These are phyloP conservation scores for Xylariaceae sp. DNA, from an alignment of 2,329 filamentous ascomycete species.

Conservation along the genomic window DNA sequence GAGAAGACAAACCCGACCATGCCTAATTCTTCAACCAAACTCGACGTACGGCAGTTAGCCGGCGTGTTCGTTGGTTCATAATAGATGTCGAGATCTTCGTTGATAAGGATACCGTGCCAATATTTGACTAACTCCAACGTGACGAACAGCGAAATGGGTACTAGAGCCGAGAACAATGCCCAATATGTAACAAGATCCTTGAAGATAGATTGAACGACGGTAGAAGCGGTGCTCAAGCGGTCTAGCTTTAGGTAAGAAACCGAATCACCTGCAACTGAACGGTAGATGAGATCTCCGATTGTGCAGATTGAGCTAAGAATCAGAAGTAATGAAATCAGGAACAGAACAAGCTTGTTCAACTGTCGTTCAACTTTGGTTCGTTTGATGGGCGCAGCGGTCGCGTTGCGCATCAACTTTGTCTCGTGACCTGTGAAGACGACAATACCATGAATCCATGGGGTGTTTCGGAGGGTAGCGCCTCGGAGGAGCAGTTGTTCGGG, in stretches of 20 bases:
- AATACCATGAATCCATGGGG: slow-evolving; percentile 91
- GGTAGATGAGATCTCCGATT: slow-evolving; percentile 79
- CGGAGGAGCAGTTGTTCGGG: slow-evolving; percentile 90
- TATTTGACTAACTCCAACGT: slow-evolving; percentile 98
- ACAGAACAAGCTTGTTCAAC: slow-evolving; percentile 88
- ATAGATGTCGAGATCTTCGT: slow-evolving; percentile 96
- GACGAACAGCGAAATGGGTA: slow-evolving; percentile 96
- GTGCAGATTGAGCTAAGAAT: slow-evolving; percentile 84
- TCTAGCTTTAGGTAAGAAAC: slow-evolving; percentile 70
- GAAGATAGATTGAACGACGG: slow-evolving; percentile 73
- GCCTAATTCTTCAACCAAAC: slow-evolving; percentile 90
- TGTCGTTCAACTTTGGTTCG: slow-evolving; percentile 91
- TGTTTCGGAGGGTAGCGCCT: slow-evolving; percentile 91
- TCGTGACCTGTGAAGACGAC: slow-evolving; percentile 98
- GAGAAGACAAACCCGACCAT: slow-evolving; percentile 99
- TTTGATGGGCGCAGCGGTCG: slow-evolving; percentile 95
- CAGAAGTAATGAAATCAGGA: slow-evolving; percentile 80
- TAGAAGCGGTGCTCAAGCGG: slow-evolving; percentile 47
- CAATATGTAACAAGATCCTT: slow-evolving; percentile 96
- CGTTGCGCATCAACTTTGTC: slow-evolving; percentile 98
- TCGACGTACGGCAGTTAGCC: slow-evolving; percentile 92
- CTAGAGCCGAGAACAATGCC: slow-evolving; percentile 93
- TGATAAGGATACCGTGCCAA: slow-evolving; percentile 95
- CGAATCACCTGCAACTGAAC: slow-evolving; percentile 55
- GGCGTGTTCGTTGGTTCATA: slow-evolving; percentile 93